phyloP scores from a whole-genome alignment of 2,329 filamentous ascomycete species.

The Cercospora sp. region DNA sequence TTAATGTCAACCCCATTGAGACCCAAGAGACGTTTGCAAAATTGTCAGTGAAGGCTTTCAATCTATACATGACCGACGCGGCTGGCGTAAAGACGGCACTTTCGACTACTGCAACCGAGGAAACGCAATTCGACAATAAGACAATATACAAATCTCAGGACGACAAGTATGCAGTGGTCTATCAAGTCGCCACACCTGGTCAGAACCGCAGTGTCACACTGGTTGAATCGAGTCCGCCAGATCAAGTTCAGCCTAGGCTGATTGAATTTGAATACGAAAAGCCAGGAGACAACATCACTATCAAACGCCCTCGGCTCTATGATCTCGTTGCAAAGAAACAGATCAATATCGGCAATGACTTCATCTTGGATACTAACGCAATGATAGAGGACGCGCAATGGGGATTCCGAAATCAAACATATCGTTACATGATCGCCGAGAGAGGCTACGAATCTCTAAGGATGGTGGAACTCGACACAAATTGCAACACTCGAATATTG shows the following conservation, averaged over 20 bases:
- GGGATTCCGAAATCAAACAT: constrained; percentile 2
- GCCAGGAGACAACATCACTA: constrained; percentile 4
- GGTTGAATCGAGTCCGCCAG: constrained; percentile 8
- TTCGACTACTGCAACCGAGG: not conserved
- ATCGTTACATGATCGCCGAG: constrained; percentile 8
- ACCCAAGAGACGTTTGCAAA: not conserved
- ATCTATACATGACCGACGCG: constrained; percentile 6
- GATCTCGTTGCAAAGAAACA: constrained; percentile 14
- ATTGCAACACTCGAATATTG: not conserved
- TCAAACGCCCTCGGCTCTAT: constrained; percentile 5
- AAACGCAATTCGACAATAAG: not conserved
- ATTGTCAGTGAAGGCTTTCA: constrained; percentile 3
- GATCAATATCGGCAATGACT: constrained; percentile 1
- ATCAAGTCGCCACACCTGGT: not conserved
- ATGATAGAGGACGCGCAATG: constrained; percentile 2
- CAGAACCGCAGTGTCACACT: constrained; percentile 9
- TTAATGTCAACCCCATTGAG: not conserved
- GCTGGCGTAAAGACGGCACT: constrained; percentile 8
- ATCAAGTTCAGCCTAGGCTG: constrained; percentile 3
- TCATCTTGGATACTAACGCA: not conserved
- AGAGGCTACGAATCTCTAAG: not conserved
- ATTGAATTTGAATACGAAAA: not conserved
- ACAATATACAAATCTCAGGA: constrained; percentile 1
- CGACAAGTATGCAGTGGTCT: constrained; percentile 14
- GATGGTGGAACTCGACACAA: constrained; percentile 12